phyloP scores from a whole-genome alignment of 2,329 filamentous ascomycete genomes.

The Teratosphaeriaceae sp. region DNA sequence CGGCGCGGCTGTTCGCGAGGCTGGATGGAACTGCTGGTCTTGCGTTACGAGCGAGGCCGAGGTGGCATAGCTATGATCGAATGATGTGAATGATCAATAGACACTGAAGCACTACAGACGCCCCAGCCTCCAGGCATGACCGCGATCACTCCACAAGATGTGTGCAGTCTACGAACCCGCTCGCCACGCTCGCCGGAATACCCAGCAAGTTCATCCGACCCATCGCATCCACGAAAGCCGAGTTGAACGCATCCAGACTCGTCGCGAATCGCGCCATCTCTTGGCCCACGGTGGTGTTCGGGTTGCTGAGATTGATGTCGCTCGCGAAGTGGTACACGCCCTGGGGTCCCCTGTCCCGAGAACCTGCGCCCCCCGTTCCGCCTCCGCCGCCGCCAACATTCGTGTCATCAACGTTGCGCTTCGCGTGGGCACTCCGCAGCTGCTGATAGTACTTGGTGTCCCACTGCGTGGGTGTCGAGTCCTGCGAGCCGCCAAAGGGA shows the following conservation, averaged over 20 bases:
- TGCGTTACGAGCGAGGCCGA: no score
- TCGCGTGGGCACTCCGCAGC: slow-evolving; percentile 29
- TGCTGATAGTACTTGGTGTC: slow-evolving; percentile 17
- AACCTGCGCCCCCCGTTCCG: background rate
- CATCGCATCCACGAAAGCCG: slow-evolving; percentile 1
- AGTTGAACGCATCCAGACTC: slow-evolving; percentile 21
- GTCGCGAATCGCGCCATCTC: slow-evolving; percentile 28
- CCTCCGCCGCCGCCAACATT: background rate
- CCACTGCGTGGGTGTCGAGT: background rate
- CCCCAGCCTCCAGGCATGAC: no score
- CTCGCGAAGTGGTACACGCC: slow-evolving; percentile 25
- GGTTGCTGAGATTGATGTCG: slow-evolving; percentile 23
- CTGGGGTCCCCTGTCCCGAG: slow-evolving; percentile 5
- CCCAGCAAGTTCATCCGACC: slow-evolving; percentile 1
- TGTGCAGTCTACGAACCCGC: no score
- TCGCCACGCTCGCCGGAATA: no score
- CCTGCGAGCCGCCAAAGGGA: slow-evolving; percentile 7
- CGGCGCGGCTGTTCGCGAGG: no score
- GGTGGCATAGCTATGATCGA: no score
- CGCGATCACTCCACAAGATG: no score
- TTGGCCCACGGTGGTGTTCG: slow-evolving; percentile 22
- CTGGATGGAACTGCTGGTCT: no score
- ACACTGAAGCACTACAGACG: no score
- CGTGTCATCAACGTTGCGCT: slow-evolving; percentile 10
- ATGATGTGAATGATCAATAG: no score